Base-by-base conservation (phyloP, 2,329 filamentous ascomycete species). In the Diaporthe ampelina region DNA sequence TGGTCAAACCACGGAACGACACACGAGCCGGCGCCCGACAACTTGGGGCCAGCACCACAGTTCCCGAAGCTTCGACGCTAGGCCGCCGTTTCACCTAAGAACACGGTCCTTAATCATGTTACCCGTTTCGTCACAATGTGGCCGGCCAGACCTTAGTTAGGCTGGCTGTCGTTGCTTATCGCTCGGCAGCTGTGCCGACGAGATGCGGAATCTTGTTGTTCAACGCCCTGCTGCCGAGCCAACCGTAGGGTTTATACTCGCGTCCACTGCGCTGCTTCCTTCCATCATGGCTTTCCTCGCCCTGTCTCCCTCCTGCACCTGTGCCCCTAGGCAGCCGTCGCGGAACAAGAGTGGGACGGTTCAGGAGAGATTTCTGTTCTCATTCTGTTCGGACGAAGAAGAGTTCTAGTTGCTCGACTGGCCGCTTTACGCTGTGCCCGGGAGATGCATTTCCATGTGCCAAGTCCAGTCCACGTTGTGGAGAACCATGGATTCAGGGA, bases 61-160 rank as follows among this genome's bases (percentile, higher is more conserved):
- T n/a, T 67, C 63, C 63, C 63, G 63, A 52, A 67, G 63, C 63
- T 67, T 67, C 63, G 52, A 32, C 63, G 29, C 63, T 67, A 67
- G 45, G 52, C 24, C 43, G 29, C 29, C 63, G 63, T 67, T 67
- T 67, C 63, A 67, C 45, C 45, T 52, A 52, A 67, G 45, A 52
- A 37, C 63, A 37, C 45, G 45, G 45, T 67, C 63, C 63, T 67
- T 67, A 24, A 67, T 67, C 50, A 52, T 45, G 29, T 45, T 15
- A 26, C n/a, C 63, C 29, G 45, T 50, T 32, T 67, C 45, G 63
- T 52, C 45, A 37, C 29, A 37, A 19, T 13, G 26, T 67, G 29
- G 11, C 52, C 45, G 26, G 32, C 63, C 52, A 24, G 29, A 10
- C 45, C 52, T 17, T 37, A 45, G 63, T 17, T 37, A 45, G 63